These are phyloP conservation scores for Claviceps sp. DNA, from an alignment of 2,329 filamentous ascomycete genomes.

Conservation along the genomic window DNA sequence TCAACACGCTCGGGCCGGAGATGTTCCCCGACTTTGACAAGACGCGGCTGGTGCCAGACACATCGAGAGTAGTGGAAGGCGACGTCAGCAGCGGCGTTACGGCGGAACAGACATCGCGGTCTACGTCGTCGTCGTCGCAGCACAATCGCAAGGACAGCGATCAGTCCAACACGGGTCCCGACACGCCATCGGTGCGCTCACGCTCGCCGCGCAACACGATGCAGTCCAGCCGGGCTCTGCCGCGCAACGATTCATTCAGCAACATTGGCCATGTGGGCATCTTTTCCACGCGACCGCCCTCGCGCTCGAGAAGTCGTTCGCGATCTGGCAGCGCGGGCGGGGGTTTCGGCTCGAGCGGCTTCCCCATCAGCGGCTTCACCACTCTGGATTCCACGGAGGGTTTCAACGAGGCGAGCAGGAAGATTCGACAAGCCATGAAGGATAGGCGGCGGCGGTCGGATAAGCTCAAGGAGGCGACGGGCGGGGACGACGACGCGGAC, in stretches of 20 bases:
- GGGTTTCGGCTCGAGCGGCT: constrained; percentile 45
- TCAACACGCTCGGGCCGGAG: constrained; percentile 90
- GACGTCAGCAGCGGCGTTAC: constrained; percentile 13
- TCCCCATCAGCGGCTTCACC: constrained; percentile 59
- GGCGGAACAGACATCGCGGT: constrained; percentile 4
- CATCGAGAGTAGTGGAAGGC: constrained; percentile 25
- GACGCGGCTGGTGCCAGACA: constrained; percentile 52
- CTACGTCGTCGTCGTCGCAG: constrained; percentile 1
- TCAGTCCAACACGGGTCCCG: constrained; percentile 26
- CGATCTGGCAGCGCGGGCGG: constrained; percentile 56
- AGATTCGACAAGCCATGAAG: constrained; percentile 76
- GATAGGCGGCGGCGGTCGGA: constrained; percentile 41
- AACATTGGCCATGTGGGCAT: constrained; percentile 80
- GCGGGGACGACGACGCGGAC: constrained; percentile 21
- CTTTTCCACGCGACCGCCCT: constrained; percentile 81
- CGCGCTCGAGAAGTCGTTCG: constrained; percentile 58
- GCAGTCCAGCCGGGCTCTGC: constrained; percentile 41
- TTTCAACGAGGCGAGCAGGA: constrained; percentile 70
- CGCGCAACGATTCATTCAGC: constrained; percentile 85
- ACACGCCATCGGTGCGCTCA: constrained; percentile 22
- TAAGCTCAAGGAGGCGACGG: constrained; percentile 23
- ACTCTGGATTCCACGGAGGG: constrained; percentile 52
- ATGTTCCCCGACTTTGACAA: constrained; percentile 94
- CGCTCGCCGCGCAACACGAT: constrained; percentile 36
- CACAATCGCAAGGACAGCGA: constrained; percentile 34